A percentile compares a stretch with the other conserved stretches of the same genome.
phyloP scores from a whole-genome alignment of 2,329 filamentous ascomycete genomes.

The Botrytis deweyae region DNA sequence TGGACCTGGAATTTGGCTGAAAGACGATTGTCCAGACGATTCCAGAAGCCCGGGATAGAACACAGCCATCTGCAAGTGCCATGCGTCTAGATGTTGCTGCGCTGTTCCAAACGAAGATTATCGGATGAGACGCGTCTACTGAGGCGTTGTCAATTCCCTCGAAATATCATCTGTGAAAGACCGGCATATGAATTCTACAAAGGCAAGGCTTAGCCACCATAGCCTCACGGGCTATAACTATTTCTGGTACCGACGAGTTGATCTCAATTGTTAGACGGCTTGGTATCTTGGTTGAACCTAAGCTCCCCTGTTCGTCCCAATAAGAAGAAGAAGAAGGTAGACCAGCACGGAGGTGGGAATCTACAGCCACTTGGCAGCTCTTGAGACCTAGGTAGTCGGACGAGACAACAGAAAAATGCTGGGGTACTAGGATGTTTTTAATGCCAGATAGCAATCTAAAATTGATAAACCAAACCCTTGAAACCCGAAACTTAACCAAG shows the following conservation, averaged over 20 bases:
- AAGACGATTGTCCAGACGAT: background rate
- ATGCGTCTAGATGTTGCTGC: background rate
- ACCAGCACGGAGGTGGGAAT: background rate
- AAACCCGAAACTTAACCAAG: slow-evolving; percentile 2
- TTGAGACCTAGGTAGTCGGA: background rate
- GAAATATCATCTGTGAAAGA: background rate
- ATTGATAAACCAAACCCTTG: background rate
- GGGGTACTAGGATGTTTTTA: background rate
- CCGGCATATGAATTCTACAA: background rate
- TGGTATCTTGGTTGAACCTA: background rate
- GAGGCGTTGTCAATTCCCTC: background rate
- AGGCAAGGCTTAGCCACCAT: slow-evolving; percentile 14
- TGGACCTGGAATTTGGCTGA: slow-evolving; percentile 45
- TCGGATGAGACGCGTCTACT: background rate
- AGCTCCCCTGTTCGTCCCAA: background rate
- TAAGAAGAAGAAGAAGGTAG: background rate
- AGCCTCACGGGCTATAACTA: background rate
- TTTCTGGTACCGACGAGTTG: background rate
- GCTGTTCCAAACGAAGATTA: background rate
- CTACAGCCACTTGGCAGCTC: background rate
- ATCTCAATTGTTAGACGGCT: background rate
- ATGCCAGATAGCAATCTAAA: background rate
- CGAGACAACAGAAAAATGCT: background rate
- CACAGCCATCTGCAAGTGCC: background rate
- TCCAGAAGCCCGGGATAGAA: background rate